Conservation (phyloP, 805 yeast genomes). For the Vanderwaltozyma verrucispora region DNA sequence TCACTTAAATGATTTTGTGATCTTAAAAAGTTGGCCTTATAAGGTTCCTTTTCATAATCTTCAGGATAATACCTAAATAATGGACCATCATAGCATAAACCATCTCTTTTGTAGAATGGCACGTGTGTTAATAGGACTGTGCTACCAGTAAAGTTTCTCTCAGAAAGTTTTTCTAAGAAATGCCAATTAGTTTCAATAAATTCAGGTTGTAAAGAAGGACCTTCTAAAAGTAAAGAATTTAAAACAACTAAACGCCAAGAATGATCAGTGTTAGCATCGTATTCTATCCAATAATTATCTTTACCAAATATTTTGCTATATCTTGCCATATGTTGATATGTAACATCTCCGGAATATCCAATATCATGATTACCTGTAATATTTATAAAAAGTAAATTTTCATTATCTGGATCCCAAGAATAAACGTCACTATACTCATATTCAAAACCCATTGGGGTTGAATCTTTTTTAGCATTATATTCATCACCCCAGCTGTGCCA, state of each 20-base stretch:
- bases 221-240: constrained; percentile 76
- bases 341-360: constrained; percentile 92
- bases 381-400: constrained; percentile 65
- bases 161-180: constrained; percentile 52
- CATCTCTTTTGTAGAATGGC: constrained; percentile 74
- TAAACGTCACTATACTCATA: constrained; percentile 51
- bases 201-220: constrained; percentile 74
- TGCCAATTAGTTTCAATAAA: constrained; percentile 60
- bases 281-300: constrained; percentile 73
- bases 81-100: constrained; percentile 85
- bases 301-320: constrained; percentile 68
- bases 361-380: constrained; percentile 93
- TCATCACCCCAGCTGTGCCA: constrained; percentile 17
- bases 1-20: constrained; percentile 78
- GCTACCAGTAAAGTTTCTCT: constrained; percentile 55
- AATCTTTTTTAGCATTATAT: not conserved
- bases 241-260: constrained; percentile 88
- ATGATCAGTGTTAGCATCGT: constrained; percentile 48
- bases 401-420: constrained; percentile 49
- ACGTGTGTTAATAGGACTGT: constrained; percentile 82
- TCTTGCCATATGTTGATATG: constrained; percentile 81
- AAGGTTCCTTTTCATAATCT: constrained; percentile 47
- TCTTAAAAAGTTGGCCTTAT: constrained; percentile 58
- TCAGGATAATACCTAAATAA: constrained; percentile 48
- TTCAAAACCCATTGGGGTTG: constrained; percentile 21